Base-by-base conservation (phyloP, 2,329 filamentous ascomycete genomes). In the Phaeosphaeriaceae sp. region DNA sequence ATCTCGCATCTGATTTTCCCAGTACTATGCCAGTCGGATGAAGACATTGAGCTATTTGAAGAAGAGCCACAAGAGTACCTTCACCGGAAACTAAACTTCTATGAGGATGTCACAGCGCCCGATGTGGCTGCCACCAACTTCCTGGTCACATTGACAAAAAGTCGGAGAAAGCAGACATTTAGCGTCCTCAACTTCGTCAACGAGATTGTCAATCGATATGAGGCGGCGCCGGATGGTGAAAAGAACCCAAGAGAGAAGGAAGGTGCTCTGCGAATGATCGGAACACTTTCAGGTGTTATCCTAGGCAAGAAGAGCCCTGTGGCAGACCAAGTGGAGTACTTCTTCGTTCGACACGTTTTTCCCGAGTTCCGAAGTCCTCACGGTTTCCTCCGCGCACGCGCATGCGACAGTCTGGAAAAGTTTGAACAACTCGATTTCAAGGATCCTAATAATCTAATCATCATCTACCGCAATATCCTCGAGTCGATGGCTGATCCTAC, bases 281-380 rank as follows among this genome's bases (percentile, higher is more conserved):
- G 92, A 20, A 97, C 93, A 1, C 79, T 99, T 38, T 90, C 94
- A 0, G 90, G 91, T 26, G 93, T 99, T 43, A 95, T 99, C 40
- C 81, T 99, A 29, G 91, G 92, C 62, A 99, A 97, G 82, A 97
- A 97, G 83, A 97, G 92, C 68, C 94, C 94, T 1, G 97, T 99
- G 60, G 94, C 93, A 29, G 89, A 96, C 68, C 92, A 97, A 74
- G 92, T 97, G 48, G 94, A 99, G 75, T 97, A 96, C 75, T 99
- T 99, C 81, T 89, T 99, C 61, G 93, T 97, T 44, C 89, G 93
- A 67, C 96, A 97, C 68, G 94, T 99, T 48, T 97, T 99, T 80
- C 94, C 94, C 38, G 94, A 99, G 68, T 99, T 99, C 80, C 87
- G 90, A 63, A 97, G 91, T 76, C 82, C 86, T 12, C 90, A 96